Evolutionary conservation across 2,329 filamentous ascomycete genomes (phyloP), one percentile per base, ranked within the genome.

Genomic region (Penicillium sp.): DNA sequence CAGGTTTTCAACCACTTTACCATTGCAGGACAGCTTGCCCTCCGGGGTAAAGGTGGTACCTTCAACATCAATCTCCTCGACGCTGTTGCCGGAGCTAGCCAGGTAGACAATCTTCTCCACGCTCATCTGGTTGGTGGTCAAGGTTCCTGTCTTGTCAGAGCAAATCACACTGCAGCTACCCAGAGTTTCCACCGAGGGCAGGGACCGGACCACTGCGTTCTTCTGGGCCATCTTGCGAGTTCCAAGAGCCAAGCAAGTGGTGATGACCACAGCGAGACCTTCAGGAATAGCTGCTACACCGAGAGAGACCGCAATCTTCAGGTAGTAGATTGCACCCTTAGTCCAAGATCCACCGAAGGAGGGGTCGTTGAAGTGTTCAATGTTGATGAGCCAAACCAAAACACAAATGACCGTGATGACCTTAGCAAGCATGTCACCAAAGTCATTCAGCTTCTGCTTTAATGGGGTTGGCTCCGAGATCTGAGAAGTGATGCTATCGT

Each of bases 61-160:
- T 72, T 96, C 88, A 27, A 99, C 89, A 58, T 94, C 88, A 46
- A 96, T 82, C 72, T 96, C 92, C 66, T 92, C 89, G 23, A 97
- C 80, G 55, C 85, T 87, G 51, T 79, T 84, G 47, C 90, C 92
- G 56, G 83, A 75, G 63, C 89, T 85, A 67, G 85, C 87, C 64
- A 99, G 81, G 71, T 92, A 90, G 46, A 96, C 89, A 53, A 97
- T 78, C 77, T 93, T 96, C 80, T 87, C 94, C 54, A 97, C 94
- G 70, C 94, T 97, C 94, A 99, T 99, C 77, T 97, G 92, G 78
- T 99, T 99, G 40, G 94, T 99, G 11, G 94, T 99, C 71, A 99
- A 79, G 47, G 94, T 99, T 65, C 94, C 95, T 5, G 94, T 99
- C 82, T 99, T 99, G 81, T 99, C 94, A 4, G 95, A 99, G 81